phyloP scores from a whole-genome alignment of 371 early-diverging fungal species.

The Pancytospora epiphaga region DNA sequence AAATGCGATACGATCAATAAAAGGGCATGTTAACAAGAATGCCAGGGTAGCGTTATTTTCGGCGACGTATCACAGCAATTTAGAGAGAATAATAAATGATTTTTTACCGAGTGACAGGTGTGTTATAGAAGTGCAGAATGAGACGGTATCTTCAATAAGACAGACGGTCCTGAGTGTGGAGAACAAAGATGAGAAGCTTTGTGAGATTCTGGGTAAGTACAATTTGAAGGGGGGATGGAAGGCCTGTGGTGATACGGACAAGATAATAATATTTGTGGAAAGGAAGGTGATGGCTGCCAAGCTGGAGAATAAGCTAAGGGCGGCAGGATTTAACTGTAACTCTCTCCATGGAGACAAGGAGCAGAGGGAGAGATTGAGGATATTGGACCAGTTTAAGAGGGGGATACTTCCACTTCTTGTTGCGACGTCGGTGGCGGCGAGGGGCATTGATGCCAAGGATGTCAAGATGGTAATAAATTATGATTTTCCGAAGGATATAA shows the following conservation, averaged over 20 bases:
- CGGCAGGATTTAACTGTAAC: slow-evolving; percentile 69
- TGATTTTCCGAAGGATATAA: slow-evolving; percentile 83
- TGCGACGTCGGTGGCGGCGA: slow-evolving; percentile 89
- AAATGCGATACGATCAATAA: slow-evolving; percentile 67
- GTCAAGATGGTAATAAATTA: slow-evolving; percentile 97
- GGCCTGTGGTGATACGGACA: slow-evolving; percentile 61
- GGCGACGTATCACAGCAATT: slow-evolving; percentile 48
- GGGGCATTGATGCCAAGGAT: slow-evolving; percentile 94
- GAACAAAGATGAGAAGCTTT: slow-evolving; percentile 73
- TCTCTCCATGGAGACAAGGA: slow-evolving; percentile 48
- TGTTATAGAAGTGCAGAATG: slow-evolving; percentile 44
- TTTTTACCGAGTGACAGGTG: slow-evolving; percentile 30
- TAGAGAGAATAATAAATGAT: slow-evolving; percentile 35
- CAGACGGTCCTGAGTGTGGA: slow-evolving; percentile 76
- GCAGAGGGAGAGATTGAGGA: slow-evolving; percentile 64
- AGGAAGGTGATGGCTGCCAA: slow-evolving; percentile 72
- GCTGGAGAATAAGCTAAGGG: slow-evolving; percentile 69
- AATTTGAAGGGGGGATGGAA: slow-evolving; percentile 64
- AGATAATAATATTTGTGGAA: slow-evolving; percentile 83
- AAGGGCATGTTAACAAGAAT: slow-evolving; percentile 17
- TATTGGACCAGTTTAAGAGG: slow-evolving; percentile 82
- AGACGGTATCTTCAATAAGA: slow-evolving; percentile 60
- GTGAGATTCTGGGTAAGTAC: slow-evolving; percentile 76
- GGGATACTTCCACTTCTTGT: slow-evolving; percentile 84
- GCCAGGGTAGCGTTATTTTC: slow-evolving; percentile 45